phyloP scores from a whole-genome alignment of 139 green algal genomes.

The Edaphochlamys debaryana region DNA sequence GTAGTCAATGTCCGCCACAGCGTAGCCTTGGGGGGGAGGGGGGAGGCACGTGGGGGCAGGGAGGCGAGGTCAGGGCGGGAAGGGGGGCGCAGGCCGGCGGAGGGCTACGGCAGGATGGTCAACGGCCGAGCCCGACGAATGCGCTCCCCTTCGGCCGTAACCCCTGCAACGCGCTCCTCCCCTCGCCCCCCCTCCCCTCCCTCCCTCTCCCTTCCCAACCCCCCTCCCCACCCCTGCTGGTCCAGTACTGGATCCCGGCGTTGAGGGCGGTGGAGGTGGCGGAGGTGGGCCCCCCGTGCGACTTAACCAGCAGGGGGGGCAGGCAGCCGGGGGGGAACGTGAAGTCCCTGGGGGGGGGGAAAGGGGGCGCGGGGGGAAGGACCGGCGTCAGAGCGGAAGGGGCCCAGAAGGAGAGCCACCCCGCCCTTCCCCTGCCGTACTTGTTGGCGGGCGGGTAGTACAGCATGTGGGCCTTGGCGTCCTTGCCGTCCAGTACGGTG shows the following conservation, averaged over 20 bases:
- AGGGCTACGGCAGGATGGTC: no score
- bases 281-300: slow-evolving; percentile 77
- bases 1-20: slow-evolving; percentile 84
- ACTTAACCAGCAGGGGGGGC: slow-evolving; percentile 73
- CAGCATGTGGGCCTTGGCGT: slow-evolving; percentile 35
- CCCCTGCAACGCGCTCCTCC: no score
- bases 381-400: neutral
- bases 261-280: slow-evolving; percentile 56
- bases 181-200: neutral
- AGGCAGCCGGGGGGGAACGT: slow-evolving; percentile 41
- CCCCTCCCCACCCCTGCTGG: slow-evolving; percentile 58
- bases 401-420: neutral
- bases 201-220: neutral
- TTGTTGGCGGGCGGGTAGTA: slow-evolving; percentile 44
- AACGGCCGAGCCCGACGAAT: no score
- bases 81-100: neutral
- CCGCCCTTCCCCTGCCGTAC: neutral
- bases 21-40: slow-evolving; percentile 50
- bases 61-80: neutral
- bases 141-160: no score
- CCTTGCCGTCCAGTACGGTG: slow-evolving; percentile 10
- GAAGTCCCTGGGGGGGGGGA: slow-evolving; percentile 23
- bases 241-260: slow-evolving; percentile 78
- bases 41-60: slow-evolving; percentile 1
- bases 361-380: neutral